Percentiles rank a stretch among this genome's conserved stretches.
These are phyloP conservation scores for Zoysia pacifica DNA, from an alignment of 176 grass and related monocot species.

Conservation along the genomic window DNA sequence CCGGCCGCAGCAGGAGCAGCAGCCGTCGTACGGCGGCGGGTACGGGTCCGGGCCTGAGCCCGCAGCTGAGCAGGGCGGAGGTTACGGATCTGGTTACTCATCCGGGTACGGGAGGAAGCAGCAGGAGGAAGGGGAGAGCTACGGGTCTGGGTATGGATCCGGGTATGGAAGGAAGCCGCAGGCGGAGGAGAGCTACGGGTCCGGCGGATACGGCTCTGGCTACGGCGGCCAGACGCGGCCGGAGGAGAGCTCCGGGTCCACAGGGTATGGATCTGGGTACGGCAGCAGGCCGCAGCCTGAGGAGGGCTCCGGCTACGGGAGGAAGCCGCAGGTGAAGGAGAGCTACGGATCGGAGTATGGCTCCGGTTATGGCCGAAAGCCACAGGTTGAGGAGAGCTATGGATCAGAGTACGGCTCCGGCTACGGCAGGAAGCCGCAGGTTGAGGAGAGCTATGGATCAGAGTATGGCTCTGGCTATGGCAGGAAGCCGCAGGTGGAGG, in stretches of 20 bases:
- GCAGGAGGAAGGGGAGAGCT: conserved; percentile 9
- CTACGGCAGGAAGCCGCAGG: conserved; percentile 33
- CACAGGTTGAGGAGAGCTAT: conserved; percentile 21
- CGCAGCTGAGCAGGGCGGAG: not conserved
- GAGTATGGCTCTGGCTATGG: conserved; percentile 29
- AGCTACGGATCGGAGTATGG: conserved; percentile 35
- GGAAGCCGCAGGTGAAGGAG: conserved; percentile 42
- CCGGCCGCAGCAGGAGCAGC: conserved; percentile 64
- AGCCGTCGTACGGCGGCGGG: conserved; percentile 36
- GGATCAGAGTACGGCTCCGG: conserved; percentile 33
- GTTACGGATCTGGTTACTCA: conserved; percentile 33
- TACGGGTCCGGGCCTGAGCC: conserved; percentile 37
- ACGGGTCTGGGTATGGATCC: conserved; percentile 22
- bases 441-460: conserved; percentile 5
- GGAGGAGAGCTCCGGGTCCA: conserved; percentile 6
- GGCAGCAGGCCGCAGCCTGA: conserved; percentile 21
- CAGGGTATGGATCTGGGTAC: conserved; percentile 25
- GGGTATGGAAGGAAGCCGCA: conserved; percentile 43
- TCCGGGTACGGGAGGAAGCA: conserved; percentile 20
- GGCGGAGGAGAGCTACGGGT: conserved; percentile 30
- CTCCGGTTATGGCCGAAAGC: conserved; percentile 7
- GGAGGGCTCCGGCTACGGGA: conserved; percentile 28
- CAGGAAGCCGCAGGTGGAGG: conserved; percentile 32
- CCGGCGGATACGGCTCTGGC: conserved; percentile 10
- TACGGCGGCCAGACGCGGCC: conserved; percentile 9